Conservation (phyloP, 2,329 filamentous ascomycete species). For the Penicillium hesseltinei region DNA sequence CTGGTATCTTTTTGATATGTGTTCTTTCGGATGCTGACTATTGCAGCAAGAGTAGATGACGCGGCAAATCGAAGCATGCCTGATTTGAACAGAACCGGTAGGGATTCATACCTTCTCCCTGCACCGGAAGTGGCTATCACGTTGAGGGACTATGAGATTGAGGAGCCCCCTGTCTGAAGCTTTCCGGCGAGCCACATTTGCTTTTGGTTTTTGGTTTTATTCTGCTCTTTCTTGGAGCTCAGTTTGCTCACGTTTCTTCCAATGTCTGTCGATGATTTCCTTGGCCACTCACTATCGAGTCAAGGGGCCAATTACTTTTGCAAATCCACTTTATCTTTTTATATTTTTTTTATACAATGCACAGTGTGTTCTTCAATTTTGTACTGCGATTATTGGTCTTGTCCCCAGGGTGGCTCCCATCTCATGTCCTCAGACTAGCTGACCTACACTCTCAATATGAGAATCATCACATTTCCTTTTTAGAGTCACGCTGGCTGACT, state of each 20-base stretch:
- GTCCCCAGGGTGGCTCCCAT: slow-evolving; percentile 19
- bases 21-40: slow-evolving; percentile 4
- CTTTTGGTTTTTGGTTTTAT: neutral
- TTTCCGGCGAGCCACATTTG: neutral
- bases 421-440: slow-evolving; percentile 17
- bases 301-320: neutral
- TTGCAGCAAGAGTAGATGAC: slow-evolving; percentile 19
- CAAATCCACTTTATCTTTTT: neutral
- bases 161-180: slow-evolving; percentile 32
- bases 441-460: slow-evolving; percentile 14
- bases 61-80: slow-evolving; percentile 25
- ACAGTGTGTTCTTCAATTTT: slow-evolving; percentile 4
- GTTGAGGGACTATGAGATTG: slow-evolving; percentile 39
- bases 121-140: slow-evolving; percentile 28
- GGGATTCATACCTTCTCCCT: slow-evolving; percentile 33
- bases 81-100: slow-evolving; percentile 33
- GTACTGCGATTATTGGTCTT: slow-evolving; percentile 17
- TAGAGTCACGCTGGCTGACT: slow-evolving; percentile 38
- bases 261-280: neutral
- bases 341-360: neutral
- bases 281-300: slow-evolving; percentile 11
- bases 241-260: neutral
- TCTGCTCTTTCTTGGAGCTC: neutral
- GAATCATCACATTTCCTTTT: slow-evolving; percentile 4
- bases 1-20: neutral